These are phyloP conservation scores for Xylaria arbuscula DNA, from an alignment of 2,329 filamentous ascomycete species.

Conservation along the genomic window DNA sequence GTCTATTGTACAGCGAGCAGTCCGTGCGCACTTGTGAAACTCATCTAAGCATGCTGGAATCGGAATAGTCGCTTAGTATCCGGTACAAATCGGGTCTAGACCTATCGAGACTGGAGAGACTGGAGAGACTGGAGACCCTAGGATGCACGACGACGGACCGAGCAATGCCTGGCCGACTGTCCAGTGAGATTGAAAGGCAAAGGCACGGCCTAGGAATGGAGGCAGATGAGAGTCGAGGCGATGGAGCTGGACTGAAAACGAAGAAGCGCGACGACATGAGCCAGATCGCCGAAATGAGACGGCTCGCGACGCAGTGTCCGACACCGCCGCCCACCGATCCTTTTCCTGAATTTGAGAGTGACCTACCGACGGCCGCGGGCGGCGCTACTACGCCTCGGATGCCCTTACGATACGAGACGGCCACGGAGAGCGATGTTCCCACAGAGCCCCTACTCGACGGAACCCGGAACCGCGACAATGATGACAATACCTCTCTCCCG, in stretches of 20 bases:
- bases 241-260: neutral
- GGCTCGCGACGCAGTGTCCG: constrained; percentile 34
- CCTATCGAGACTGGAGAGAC: neutral
- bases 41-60: neutral
- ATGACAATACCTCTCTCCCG: constrained; percentile 13
- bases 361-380: too few species aligned
- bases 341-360: constrained; percentile 35
- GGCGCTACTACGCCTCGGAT: neutral
- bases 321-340: constrained; percentile 36
- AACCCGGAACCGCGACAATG: constrained; percentile 14
- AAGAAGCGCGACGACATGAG: constrained; percentile 18
- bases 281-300: constrained; percentile 2
- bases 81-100: constrained; percentile 1
- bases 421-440: constrained; percentile 19
- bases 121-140: constrained; percentile 13
- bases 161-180: constrained; percentile 35
- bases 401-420: neutral
- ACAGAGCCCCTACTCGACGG: constrained; percentile 19
- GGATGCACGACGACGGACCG: constrained; percentile 31
- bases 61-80: neutral
- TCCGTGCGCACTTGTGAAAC: neutral
- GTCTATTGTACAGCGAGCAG: neutral
- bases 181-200: constrained; percentile 22
- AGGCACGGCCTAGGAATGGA: constrained; percentile 13
- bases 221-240: neutral